These are phyloP conservation scores for Isochrysis galbana DNA, from an alignment of 78 protist species.

Conservation along the genomic window DNA sequence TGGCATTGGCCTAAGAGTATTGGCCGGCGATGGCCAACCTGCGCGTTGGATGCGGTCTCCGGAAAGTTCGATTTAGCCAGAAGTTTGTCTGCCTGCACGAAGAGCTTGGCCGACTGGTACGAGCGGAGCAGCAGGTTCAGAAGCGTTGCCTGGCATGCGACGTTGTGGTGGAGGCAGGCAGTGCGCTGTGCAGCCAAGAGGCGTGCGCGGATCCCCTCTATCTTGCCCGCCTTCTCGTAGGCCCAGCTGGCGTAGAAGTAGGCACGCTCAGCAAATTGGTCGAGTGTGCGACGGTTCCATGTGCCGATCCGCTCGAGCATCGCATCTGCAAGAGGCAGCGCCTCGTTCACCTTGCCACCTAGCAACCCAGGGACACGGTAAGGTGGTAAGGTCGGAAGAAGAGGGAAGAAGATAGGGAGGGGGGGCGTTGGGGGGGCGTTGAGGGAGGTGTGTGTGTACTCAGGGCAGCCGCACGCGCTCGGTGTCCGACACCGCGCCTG, in stretches of 20 bases:
- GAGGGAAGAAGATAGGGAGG: too few relatives aligned
- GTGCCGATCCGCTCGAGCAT: constrained; percentile 47
- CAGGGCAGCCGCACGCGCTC: too few relatives aligned
- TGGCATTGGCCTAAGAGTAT: too few relatives aligned
- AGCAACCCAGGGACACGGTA: too few relatives aligned
- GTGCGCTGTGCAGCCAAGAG: constrained; percentile 69
- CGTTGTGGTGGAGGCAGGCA: constrained; percentile 75
- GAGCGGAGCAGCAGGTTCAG: constrained; percentile 84
- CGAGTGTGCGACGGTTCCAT: constrained; percentile 70
- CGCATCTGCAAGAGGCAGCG: background rate
- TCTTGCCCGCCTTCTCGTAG: constrained; percentile 42
- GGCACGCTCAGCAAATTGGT: constrained; percentile 67
- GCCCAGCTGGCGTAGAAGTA: constrained; percentile 74
- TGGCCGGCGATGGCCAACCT: too few relatives aligned
- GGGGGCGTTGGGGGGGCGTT: too few relatives aligned
- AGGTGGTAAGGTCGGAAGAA: too few relatives aligned
- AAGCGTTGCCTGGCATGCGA: constrained; percentile 62
- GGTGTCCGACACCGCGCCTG: too few relatives aligned
- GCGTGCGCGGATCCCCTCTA: constrained; percentile 15
- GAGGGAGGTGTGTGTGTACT: too few relatives aligned
- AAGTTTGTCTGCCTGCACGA: constrained; percentile 81
- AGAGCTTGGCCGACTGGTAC: constrained; percentile 68
- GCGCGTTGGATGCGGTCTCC: too few relatives aligned
- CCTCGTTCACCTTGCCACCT: too few relatives aligned
- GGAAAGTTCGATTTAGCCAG: constrained; percentile 76